Evolutionary conservation across 441 rosid genomes (phyloP).

Genomic region (Euphorbia neoarborescens): DNA sequence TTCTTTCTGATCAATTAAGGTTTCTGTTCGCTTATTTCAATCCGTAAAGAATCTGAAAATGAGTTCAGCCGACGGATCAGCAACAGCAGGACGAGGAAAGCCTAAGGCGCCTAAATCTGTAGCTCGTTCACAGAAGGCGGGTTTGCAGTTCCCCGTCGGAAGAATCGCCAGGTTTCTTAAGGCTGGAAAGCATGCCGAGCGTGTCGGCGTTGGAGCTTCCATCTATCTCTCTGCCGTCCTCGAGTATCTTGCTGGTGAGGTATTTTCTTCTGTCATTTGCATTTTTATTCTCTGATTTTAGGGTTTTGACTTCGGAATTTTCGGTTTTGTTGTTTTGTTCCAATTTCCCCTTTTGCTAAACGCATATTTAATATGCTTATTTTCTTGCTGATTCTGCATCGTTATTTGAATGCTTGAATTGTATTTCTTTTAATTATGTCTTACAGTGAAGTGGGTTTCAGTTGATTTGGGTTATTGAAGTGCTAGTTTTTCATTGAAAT

Average conservation of each 20-base stretch:
- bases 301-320: no score
- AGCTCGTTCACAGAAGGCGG: slow-evolving; percentile 61
- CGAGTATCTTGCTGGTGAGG: slow-evolving; percentile 83
- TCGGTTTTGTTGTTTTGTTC: neutral
- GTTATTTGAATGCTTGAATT: no score
- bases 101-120: slow-evolving; percentile 61
- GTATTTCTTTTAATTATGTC: no score
- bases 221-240: slow-evolving; percentile 79
- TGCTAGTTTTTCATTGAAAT: neutral
- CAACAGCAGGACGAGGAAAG: slow-evolving; percentile 61
- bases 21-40: neutral
- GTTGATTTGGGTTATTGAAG: no score
- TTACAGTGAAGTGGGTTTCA: no score
- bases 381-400: no score
- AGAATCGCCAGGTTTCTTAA: slow-evolving; percentile 69
- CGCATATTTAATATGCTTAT: no score
- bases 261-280: neutral
- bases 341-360: neutral
- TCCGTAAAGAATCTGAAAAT: slow-evolving; percentile 1
- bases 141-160: slow-evolving; percentile 79
- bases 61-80: slow-evolving; percentile 35
- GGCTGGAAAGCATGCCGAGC: slow-evolving; percentile 71
- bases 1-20: slow-evolving; percentile 31
- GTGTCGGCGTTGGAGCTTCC: slow-evolving; percentile 80
- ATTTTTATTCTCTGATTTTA: neutral